phyloP scores from a whole-genome alignment of 1,284 basidiomycete genomes.

The Cryptococcus sp. region DNA sequence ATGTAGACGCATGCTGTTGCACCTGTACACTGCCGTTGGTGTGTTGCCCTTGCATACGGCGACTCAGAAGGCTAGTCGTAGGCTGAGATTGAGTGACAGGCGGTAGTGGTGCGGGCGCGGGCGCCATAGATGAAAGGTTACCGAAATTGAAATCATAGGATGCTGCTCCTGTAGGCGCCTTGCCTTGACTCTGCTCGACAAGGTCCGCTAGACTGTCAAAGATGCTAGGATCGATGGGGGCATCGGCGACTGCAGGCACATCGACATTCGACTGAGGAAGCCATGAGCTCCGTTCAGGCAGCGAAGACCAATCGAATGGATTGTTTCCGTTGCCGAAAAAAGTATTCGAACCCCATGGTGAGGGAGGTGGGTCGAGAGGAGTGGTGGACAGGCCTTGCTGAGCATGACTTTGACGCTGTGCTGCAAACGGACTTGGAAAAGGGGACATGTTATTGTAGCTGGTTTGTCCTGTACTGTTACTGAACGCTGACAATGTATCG shows the following conservation, averaged over 20 bases:
- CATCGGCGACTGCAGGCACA: conserved; percentile 7
- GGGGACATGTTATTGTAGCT: not conserved
- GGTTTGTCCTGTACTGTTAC: conserved; percentile 7
- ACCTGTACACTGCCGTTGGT: not conserved
- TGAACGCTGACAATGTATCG: conserved; percentile 8
- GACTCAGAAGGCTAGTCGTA: conserved; percentile 16
- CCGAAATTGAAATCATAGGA: conserved; percentile 16
- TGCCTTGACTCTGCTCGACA: conserved; percentile 28
- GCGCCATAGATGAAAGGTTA: conserved; percentile 2
- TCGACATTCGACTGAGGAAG: not conserved
- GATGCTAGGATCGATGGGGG: conserved; percentile 27
- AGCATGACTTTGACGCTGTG: too few relatives aligned
- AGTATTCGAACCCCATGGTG: conserved; percentile 23
- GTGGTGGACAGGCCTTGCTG: conserved; percentile 23
- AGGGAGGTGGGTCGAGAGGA: conserved; percentile 35
- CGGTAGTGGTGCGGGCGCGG: conserved; percentile 5
- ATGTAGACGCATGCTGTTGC: not conserved
- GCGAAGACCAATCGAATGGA: conserved; percentile 18
- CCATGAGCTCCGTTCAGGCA: conserved; percentile 17
- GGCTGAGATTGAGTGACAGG: conserved; percentile 2
- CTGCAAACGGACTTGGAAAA: not conserved
- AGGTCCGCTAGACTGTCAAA: conserved; percentile 36
- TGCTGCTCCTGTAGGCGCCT: conserved; percentile 7
- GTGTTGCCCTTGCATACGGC: conserved; percentile 19
- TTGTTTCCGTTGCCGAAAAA: not conserved